A percentile compares a stretch with the other conserved stretches of the same genome.
These are phyloP conservation scores for Penicillium argentinense DNA, from an alignment of 495 filamentous ascomycete species.

Conservation along the genomic window DNA sequence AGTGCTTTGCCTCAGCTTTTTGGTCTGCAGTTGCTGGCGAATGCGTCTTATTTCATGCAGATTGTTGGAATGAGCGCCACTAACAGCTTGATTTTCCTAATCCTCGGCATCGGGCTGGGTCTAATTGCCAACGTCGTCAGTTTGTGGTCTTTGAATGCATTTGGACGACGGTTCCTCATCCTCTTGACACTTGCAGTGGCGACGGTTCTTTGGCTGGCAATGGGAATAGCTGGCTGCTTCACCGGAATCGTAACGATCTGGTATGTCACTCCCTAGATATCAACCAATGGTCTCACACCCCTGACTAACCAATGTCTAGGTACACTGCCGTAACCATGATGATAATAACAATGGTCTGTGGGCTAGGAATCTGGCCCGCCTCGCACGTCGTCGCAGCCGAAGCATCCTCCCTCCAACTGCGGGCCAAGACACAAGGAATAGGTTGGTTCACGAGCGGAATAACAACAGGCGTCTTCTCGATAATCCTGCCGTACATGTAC, in stretches of 20 bases:
- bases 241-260: conserved; percentile 25
- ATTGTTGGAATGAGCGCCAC: conserved; percentile 31
- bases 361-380: conserved; percentile 35
- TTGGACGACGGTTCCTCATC: conserved; percentile 30
- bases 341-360: conserved; percentile 25
- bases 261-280: conserved; percentile 9
- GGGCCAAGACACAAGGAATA: conserved; percentile 35
- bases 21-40: conserved; percentile 31
- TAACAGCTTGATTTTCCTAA: conserved; percentile 32
- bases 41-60: conserved; percentile 36
- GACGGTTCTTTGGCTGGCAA: conserved; percentile 27
- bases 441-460: conserved; percentile 33
- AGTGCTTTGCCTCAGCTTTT: conserved; percentile 31
- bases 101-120: conserved; percentile 31
- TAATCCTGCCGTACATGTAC: conserved; percentile 37
- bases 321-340: conserved; percentile 32
- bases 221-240: conserved; percentile 38
- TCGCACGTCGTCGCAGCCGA: conserved; percentile 35
- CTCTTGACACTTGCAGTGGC: conserved; percentile 14
- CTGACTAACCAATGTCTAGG: conserved; percentile 14
- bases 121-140: conserved; percentile 31
- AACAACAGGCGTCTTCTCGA: conserved; percentile 23
- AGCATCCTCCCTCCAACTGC: conserved; percentile 31
- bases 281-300: too few species aligned
- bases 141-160: conserved; percentile 24